A percentile compares a stretch with the other conserved stretches of the same genome.
Evolutionary conservation across 176 grass and related monocot species (phyloP).

Genomic region (Carex parvula): DNA sequence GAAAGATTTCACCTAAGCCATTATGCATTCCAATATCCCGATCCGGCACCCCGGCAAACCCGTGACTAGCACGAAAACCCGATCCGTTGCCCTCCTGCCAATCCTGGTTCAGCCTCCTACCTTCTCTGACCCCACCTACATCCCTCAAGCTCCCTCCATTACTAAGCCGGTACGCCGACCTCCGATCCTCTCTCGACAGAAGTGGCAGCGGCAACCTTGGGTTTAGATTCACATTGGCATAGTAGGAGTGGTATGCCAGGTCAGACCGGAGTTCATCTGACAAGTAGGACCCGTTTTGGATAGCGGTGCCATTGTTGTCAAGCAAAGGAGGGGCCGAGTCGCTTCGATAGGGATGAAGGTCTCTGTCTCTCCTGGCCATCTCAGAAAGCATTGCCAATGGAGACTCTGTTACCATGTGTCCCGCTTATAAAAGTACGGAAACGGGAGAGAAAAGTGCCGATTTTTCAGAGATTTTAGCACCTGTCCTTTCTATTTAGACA

Average conservation of each 20-base stretch:
- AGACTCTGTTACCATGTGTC: conserved; percentile 7
- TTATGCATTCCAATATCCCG: conserved; percentile 47
- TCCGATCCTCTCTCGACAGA: conserved; percentile 69
- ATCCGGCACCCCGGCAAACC: conserved; percentile 38
- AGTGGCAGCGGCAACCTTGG: conserved; percentile 62
- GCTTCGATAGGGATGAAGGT: conserved; percentile 65
- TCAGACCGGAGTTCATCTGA: conserved; percentile 61
- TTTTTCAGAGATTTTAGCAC: conserved; percentile 12
- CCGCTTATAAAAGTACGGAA: not conserved
- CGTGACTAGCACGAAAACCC: not conserved
- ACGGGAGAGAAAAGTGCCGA: conserved; percentile 11
- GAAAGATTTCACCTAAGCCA: conserved; percentile 49
- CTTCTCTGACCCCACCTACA: conserved; percentile 54
- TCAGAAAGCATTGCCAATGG: conserved; percentile 39
- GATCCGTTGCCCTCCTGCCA: conserved; percentile 2
- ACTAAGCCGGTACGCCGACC: conserved; percentile 42
- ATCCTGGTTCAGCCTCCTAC: conserved; percentile 26
- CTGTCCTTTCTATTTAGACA: not conserved
- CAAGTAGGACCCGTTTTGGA: conserved; percentile 31
- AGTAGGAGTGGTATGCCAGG: conserved; percentile 57
- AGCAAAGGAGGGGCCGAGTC: conserved; percentile 71
- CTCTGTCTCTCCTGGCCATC: conserved; percentile 43
- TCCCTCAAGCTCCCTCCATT: not conserved
- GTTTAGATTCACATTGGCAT: conserved; percentile 71
- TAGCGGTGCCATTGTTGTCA: conserved; percentile 32